Base-by-base conservation (phyloP, 2,329 filamentous ascomycete genomes). In the Daldinia sp. region DNA sequence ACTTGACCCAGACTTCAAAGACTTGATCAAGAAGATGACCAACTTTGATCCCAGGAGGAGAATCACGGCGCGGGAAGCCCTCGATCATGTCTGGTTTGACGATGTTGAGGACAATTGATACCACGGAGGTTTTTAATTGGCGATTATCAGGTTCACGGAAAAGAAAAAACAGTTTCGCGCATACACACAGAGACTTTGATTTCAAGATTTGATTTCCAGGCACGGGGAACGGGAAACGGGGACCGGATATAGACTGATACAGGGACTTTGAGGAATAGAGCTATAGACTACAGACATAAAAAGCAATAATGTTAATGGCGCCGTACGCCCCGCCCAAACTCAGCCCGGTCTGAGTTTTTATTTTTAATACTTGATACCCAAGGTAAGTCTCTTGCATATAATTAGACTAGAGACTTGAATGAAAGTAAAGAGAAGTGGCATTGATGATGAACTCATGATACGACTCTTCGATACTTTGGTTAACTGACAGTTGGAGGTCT, bases 21-120 rank as follows among this genome's bases (percentile, higher is more conserved):
- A 80, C 53, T 69, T 81, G 23, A 72, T 81, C 62, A 51, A 60
- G 50, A 68, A 73, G 50, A 76, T 80, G 75, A 79, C 74, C 29
- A 74, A 72, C 56, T 74, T 81, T 62, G 78, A 81, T 65, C 79
- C 79, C 6, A 66, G 69, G 19, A 75, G 72, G 72, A 70, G 78
- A 39, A 74, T 79, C 57, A 78, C 78, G 39, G 78, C 78, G 52
- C 68, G 71, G 45, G 71, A 79, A 61, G 77, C 78, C 39, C 72
- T 80, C 21, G 66, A 72, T 7, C 78, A 76, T 41, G 67, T 70
- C 21, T 75, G 72, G 72, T 76, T 75, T 53, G 54, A 60, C 30
- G 71, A 70, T 52, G 58, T 70, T 45, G 50, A 39, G 6, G 64
- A 66, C 64, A 50, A 61, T 52, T 51, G 47, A 49, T 37, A 30